Percentiles rank a stretch among this genome's conserved stretches.
These are phyloP conservation scores for Lipomyces starkeyi DNA, from an alignment of 805 yeast species.

Conservation along the genomic window DNA sequence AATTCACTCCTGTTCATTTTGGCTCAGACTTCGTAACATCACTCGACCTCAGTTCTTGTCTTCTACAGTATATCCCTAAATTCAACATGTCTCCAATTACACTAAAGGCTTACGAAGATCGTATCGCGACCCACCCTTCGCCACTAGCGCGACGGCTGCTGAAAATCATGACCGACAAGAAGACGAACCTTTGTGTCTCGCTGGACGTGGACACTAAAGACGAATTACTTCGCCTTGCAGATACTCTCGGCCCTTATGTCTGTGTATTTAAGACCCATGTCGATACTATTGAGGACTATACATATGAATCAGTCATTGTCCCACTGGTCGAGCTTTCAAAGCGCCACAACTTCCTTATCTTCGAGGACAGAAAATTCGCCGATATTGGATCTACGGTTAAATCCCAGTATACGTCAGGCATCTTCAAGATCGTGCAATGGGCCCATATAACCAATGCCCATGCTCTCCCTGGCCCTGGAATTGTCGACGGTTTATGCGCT, in stretches of 20 bases:
- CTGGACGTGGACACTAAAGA: constrained; percentile 83
- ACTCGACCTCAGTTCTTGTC: background rate
- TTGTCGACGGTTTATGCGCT: constrained; percentile 86
- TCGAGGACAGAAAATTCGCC: constrained; percentile 97
- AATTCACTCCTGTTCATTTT: background rate
- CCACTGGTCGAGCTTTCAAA: constrained; percentile 76
- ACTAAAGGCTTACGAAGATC: constrained; percentile 58
- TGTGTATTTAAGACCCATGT: constrained; percentile 94
- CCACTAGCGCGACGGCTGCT: constrained; percentile 81
- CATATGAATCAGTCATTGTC: constrained; percentile 74
- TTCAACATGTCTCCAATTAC: constrained; percentile 25
- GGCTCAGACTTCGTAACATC: background rate
- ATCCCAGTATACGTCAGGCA: constrained; percentile 89
- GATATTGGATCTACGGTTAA: constrained; percentile 98
- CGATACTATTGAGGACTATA: constrained; percentile 88
- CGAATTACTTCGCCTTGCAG: constrained; percentile 75
- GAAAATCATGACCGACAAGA: constrained; percentile 73
- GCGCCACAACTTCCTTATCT: constrained; percentile 86
- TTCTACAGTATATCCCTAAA: background rate
- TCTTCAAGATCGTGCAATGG: constrained; percentile 89
- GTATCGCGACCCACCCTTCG: constrained; percentile 75
- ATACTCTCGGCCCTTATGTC: constrained; percentile 85
- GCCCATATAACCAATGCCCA: constrained; percentile 97
- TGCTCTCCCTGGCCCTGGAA: constrained; percentile 94
- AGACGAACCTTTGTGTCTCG: constrained; percentile 92